A percentile compares a stretch with the other conserved stretches of the same genome.
These are phyloP conservation scores for Vanderwaltozyma tropicalis DNA, from an alignment of 805 yeast genomes.

Conservation along the genomic window DNA sequence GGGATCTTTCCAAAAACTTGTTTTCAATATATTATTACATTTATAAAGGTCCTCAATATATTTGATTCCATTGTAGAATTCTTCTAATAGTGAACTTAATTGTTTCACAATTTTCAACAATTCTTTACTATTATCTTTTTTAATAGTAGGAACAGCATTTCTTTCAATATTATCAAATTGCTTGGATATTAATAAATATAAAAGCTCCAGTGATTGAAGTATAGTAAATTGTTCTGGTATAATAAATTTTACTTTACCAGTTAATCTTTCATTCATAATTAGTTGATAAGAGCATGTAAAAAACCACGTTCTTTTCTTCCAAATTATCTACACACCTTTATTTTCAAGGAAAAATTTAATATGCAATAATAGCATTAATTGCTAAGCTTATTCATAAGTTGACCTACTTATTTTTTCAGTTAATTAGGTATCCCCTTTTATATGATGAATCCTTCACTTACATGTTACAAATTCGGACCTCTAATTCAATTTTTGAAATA, in stretches of 20 bases:
- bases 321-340: too few relatives aligned
- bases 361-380: too few relatives aligned
- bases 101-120: slow-evolving; percentile 9
- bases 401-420: too few relatives aligned
- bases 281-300: background rate
- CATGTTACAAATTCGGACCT: too few relatives aligned
- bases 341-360: too few relatives aligned
- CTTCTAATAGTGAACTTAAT: slow-evolving; percentile 12
- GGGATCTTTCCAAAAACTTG: slow-evolving; percentile 6
- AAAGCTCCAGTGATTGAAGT: slow-evolving; percentile 21
- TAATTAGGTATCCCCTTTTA: too few relatives aligned
- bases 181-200: slow-evolving; percentile 19
- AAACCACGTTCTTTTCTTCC: too few relatives aligned
- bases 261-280: slow-evolving; percentile 1
- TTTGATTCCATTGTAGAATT: slow-evolving; percentile 20
- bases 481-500: background rate
- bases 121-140: slow-evolving; percentile 3
- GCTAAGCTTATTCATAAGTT: too few relatives aligned
- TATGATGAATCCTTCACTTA: too few relatives aligned
- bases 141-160: slow-evolving; percentile 4
- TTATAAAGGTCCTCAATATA: slow-evolving; percentile 15
- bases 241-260: slow-evolving; percentile 19
- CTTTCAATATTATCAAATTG: slow-evolving; percentile 16
- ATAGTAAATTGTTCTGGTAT: slow-evolving; percentile 24
- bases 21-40: slow-evolving; percentile 9